Conservation (phyloP, 2,329 filamentous ascomycete genomes). For the Fusarium hostae region DNA sequence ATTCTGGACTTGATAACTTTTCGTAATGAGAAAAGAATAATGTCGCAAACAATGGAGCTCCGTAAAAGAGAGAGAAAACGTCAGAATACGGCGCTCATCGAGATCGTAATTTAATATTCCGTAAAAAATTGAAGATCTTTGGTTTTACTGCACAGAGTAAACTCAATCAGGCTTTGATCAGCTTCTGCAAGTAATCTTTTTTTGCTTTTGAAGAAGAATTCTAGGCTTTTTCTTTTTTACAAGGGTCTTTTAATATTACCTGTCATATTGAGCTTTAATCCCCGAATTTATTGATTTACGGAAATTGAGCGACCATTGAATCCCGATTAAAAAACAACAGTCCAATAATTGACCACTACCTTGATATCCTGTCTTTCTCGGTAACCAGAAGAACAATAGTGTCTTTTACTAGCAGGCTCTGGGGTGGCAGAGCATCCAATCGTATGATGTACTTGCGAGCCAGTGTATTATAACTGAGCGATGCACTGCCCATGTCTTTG, state of each 20-base stretch:
- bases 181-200: neutral
- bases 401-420: neutral
- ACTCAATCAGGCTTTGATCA: neutral
- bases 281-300: neutral
- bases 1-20: neutral
- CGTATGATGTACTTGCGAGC: neutral
- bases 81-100: neutral
- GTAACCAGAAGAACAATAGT: neutral
- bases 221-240: neutral
- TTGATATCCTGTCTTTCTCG: neutral
- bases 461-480: neutral
- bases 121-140: neutral
- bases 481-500: neutral
- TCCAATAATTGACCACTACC: neutral
- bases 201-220: neutral
- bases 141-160: neutral
- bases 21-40: constrained; percentile 4
- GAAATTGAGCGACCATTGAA: neutral
- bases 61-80: neutral
- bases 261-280: neutral
- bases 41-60: too few species aligned
- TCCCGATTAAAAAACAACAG: neutral
- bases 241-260: neutral
- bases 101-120: neutral
- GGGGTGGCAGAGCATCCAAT: neutral